phyloP scores from a whole-genome alignment of 352 stramenopile species.

The Pythium myriotylum region DNA sequence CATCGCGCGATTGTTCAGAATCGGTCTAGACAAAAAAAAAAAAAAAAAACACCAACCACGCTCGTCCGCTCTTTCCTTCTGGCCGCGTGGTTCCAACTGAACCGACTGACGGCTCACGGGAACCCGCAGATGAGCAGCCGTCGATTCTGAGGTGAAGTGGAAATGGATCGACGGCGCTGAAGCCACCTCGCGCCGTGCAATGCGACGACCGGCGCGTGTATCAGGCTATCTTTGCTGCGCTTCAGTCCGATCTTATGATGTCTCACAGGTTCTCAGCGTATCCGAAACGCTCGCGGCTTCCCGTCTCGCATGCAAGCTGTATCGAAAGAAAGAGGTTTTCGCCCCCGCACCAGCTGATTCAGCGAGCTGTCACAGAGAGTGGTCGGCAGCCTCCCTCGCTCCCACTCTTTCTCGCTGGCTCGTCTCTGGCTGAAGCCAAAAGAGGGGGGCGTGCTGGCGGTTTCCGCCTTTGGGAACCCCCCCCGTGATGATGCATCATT shows the following conservation, averaged over 20 bases:
- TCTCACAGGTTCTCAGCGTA: background rate
- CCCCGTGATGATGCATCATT: conserved; percentile 4
- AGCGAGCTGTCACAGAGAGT: conserved; percentile 24
- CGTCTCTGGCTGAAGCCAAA: conserved; percentile 21
- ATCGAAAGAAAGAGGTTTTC: conserved; percentile 18
- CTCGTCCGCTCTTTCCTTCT: background rate
- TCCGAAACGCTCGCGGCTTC: background rate
- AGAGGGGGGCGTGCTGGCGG: background rate
- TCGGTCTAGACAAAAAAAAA: background rate
- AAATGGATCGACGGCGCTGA: background rate
- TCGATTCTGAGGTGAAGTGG: background rate
- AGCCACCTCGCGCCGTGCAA: background rate
- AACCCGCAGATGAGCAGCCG: too few relatives aligned
- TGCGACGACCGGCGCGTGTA: background rate
- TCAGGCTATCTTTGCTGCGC: background rate
- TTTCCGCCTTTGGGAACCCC: background rate
- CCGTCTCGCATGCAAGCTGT: conserved; percentile 1
- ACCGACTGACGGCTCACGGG: too few relatives aligned
- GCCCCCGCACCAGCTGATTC: conserved; percentile 4
- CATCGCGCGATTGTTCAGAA: background rate
- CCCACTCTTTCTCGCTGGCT: conserved; percentile 19
- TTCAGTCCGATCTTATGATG: conserved; percentile 1
- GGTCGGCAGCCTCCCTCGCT: conserved; percentile 6
- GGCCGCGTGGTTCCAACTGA: too few relatives aligned
- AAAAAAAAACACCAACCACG: conserved; percentile 1